phyloP scores from a whole-genome alignment of 129 eudicot species.

The Calendula officinalis region DNA sequence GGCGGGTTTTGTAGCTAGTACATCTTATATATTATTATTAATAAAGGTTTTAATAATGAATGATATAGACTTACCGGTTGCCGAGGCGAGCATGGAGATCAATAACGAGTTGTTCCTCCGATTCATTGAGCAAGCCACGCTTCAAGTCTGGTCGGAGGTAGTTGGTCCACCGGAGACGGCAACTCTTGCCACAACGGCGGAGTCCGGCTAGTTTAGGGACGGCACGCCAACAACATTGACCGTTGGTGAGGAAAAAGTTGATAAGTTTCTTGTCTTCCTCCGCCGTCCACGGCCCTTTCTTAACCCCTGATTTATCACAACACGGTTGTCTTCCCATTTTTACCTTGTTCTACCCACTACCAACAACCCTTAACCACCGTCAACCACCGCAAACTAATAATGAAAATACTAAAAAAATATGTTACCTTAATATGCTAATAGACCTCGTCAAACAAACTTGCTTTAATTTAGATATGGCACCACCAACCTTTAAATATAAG shows the following conservation, averaged over 20 bases:
- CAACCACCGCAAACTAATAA: neutral
- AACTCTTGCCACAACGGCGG: slow-evolving; percentile 88
- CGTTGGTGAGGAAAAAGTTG: slow-evolving; percentile 69
- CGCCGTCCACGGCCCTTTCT: slow-evolving; percentile 95
- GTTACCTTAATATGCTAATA: neutral
- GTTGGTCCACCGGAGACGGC: slow-evolving; percentile 90
- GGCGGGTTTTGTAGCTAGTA: too few relatives aligned
- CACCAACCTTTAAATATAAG: slow-evolving; percentile 49
- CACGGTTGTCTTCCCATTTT: slow-evolving; percentile 92
- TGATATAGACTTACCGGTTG: slow-evolving; percentile 40
- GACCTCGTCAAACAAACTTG: slow-evolving; percentile 5
- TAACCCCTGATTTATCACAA: slow-evolving; percentile 86
- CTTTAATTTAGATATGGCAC: slow-evolving; percentile 22
- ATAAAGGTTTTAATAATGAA: neutral
- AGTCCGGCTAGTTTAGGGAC: slow-evolving; percentile 91
- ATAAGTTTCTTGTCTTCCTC: slow-evolving; percentile 89
- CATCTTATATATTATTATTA: too few relatives aligned
- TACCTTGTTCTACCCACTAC: neutral
- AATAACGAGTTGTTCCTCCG: slow-evolving; percentile 76
- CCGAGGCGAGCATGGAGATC: slow-evolving; percentile 93
- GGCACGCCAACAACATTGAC: slow-evolving; percentile 96
- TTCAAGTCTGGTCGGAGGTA: slow-evolving; percentile 91
- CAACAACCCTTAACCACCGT: slow-evolving; percentile 8
- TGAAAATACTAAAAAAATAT: neutral
- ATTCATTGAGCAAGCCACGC: slow-evolving; percentile 69